Evolutionary conservation across 2,329 filamentous ascomycete genomes (phyloP).

Genomic region (Neodidymelliopsis sp.): DNA sequence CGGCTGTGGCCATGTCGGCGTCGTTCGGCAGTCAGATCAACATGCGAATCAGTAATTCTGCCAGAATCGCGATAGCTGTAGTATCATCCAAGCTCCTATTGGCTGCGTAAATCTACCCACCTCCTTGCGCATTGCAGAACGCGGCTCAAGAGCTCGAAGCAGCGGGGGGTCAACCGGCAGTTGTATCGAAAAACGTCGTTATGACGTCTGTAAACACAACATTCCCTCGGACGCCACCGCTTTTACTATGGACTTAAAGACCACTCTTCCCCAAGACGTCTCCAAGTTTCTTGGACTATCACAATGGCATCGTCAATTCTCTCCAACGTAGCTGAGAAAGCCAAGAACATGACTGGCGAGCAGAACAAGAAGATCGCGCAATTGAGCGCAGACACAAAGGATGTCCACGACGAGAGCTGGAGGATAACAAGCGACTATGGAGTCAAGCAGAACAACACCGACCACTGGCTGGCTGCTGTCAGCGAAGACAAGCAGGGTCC

Average conservation of each 20-base stretch:
- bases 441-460: constrained; percentile 74
- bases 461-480: constrained; percentile 76
- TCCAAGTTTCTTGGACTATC: constrained; percentile 7
- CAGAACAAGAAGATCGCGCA: constrained; percentile 66
- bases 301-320: constrained; percentile 46
- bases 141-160: constrained; percentile 18
- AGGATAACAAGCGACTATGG: constrained; percentile 80
- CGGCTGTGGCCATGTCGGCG: constrained; percentile 28
- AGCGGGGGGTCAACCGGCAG: constrained; percentile 22
- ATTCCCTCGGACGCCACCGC: constrained; percentile 1
- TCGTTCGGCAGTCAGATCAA: constrained; percentile 27
- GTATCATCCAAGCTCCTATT: constrained; percentile 24
- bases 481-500: constrained; percentile 72
- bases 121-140: constrained; percentile 16
- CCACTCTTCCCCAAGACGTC: constrained; percentile 11
- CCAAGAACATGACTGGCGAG: constrained; percentile 44
- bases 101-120: constrained; percentile 6
- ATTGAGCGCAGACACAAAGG: constrained; percentile 64
- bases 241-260: background rate
- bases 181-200: constrained; percentile 25
- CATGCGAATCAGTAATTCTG: constrained; percentile 17
- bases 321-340: constrained; percentile 37
- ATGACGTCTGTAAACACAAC: constrained; percentile 31
- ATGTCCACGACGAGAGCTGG: constrained; percentile 62
- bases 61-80: constrained; percentile 12